A percentile compares a stretch with the other conserved stretches of the same genome.
Evolutionary conservation across 2,329 filamentous ascomycete genomes (phyloP).

Genomic region (Ophiocordyceps australis): DNA sequence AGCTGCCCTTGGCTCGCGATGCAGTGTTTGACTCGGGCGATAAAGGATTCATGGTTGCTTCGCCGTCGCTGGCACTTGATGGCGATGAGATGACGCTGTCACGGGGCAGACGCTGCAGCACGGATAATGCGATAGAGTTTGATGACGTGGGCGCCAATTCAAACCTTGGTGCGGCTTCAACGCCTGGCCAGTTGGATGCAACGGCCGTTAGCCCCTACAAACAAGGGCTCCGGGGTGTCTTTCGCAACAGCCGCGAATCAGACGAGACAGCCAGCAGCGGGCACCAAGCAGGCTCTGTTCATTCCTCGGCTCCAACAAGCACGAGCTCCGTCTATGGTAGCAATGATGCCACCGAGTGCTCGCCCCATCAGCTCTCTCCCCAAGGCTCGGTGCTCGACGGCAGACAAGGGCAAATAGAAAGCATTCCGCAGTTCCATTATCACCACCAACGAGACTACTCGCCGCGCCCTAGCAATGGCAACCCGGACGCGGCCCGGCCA

Average conservation of each 20-base stretch:
- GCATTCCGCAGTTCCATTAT: slow-evolving; percentile 44
- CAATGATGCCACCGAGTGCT: slow-evolving; percentile 26
- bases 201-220: slow-evolving; percentile 14
- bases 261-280: slow-evolving; percentile 29
- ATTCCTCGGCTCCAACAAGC: slow-evolving; percentile 36
- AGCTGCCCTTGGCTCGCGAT: no score
- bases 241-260: slow-evolving; percentile 33
- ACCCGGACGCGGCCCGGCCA: slow-evolving; percentile 21
- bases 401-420: no score
- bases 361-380: slow-evolving; percentile 21
- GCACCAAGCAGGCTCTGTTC: slow-evolving; percentile 26
- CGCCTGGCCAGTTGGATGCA: no score
- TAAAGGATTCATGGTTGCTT: no score
- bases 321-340: slow-evolving; percentile 34
- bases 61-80: no score
- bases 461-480: slow-evolving; percentile 21
- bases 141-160: no score
- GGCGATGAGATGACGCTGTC: no score
- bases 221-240: slow-evolving; percentile 15
- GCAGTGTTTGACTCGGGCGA: no score
- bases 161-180: no score
- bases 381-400: slow-evolving; percentile 27
- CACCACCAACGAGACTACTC: slow-evolving; percentile 35
- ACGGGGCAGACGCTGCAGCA: no score
- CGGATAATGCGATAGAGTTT: no score